These are phyloP conservation scores for Craspedostauros australis DNA, from an alignment of 108 stramenopile genomes.

Conservation along the genomic window DNA sequence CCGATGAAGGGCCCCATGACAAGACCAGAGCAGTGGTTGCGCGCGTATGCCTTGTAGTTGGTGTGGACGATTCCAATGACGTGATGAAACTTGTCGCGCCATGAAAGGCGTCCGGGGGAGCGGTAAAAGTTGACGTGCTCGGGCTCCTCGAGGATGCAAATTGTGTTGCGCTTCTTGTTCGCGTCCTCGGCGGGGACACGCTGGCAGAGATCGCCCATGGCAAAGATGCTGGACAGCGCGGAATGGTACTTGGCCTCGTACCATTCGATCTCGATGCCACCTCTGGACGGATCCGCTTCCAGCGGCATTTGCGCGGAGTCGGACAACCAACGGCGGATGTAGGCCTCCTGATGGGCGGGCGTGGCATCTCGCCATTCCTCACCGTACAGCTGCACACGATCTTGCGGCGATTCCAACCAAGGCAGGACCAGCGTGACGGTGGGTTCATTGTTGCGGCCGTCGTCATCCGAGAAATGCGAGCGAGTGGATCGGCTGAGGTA, in stretches of 20 bases:
- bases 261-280: conserved; percentile 38
- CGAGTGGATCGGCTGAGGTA: conserved; percentile 57
- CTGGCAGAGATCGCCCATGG: conserved; percentile 60
- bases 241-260: conserved; percentile 55
- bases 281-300: conserved; percentile 31
- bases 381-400: conserved; percentile 50
- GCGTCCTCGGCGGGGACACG: background rate
- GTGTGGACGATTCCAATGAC: conserved; percentile 86
- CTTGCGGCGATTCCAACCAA: conserved; percentile 47
- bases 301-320: conserved; percentile 44
- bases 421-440: conserved; percentile 69
- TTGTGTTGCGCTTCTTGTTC: conserved; percentile 1
- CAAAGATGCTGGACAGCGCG: conserved; percentile 53
- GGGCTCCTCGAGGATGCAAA: conserved; percentile 84
- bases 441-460: conserved; percentile 20
- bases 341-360: conserved; percentile 49
- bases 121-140: conserved; percentile 85
- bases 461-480: conserved; percentile 63
- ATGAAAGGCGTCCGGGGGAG: conserved; percentile 50
- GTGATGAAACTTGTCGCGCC: conserved; percentile 76
- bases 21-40: conserved; percentile 14
- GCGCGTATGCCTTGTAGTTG: conserved; percentile 66
- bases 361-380: conserved; percentile 17
- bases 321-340: conserved; percentile 63
- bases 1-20: conserved; percentile 11